Evolutionary conservation across 2,329 filamentous ascomycete species (phyloP).

Genomic region (Aurifilum marmelostoma): DNA sequence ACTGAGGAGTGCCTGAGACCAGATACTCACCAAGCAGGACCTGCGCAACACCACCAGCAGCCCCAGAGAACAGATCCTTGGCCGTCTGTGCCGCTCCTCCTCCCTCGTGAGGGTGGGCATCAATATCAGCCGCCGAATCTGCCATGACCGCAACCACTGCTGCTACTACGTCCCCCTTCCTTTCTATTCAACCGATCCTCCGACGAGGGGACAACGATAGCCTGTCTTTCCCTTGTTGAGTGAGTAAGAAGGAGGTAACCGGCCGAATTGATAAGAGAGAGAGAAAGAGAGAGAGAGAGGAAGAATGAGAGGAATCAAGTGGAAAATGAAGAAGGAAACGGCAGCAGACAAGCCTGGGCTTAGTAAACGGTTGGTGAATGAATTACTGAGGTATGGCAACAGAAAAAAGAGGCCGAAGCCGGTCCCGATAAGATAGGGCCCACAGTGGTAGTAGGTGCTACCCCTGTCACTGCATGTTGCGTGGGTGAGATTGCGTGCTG

Average conservation of each 20-base stretch:
- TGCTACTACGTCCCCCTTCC: conserved; percentile 20
- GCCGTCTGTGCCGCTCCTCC: conserved; percentile 60
- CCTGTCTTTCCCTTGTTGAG: neutral
- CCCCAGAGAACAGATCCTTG: conserved; percentile 91
- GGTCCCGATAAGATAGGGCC: conserved; percentile 23
- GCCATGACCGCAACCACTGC: conserved; percentile 35
- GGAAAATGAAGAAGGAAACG: neutral
- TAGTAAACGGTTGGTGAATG: neutral
- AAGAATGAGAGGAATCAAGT: no score
- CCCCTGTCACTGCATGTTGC: neutral
- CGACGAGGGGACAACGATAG: neutral
- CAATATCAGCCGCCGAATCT: conserved; percentile 42
- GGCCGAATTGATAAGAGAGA: neutral
- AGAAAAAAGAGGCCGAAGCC: conserved; percentile 25
- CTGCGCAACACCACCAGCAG: conserved; percentile 89
- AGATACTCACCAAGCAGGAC: conserved; percentile 79
- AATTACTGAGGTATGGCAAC: neutral
- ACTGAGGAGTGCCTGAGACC: neutral
- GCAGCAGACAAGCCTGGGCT: neutral
- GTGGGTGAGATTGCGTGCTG: conserved; percentile 22
- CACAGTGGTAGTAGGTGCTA: neutral
- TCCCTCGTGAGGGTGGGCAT: conserved; percentile 36
- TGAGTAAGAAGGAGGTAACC: neutral
- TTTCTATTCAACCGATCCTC: neutral
- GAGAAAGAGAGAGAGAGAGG: no score